These are phyloP conservation scores for Alternaria metachromatica DNA, from an alignment of 2,329 filamentous ascomycete species.

Conservation along the genomic window DNA sequence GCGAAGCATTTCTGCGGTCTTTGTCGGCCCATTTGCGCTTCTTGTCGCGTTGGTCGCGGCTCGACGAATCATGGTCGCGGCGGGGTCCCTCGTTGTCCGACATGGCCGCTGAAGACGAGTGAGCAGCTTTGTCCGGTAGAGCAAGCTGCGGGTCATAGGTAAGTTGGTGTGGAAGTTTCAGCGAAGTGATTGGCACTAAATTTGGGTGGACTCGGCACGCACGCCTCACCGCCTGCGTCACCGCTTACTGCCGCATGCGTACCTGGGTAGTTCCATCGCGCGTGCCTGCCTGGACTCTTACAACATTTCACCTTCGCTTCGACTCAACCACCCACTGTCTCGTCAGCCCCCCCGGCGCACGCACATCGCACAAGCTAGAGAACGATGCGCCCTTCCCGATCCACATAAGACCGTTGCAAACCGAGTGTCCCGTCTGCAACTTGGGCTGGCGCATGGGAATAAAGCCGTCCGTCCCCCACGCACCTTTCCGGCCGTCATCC, in stretches of 20 bases:
- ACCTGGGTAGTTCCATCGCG: background rate
- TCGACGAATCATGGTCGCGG: slow-evolving; percentile 28
- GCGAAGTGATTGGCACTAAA: background rate
- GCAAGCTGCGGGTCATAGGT: slow-evolving; percentile 31
- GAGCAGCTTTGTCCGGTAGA: slow-evolving; percentile 31
- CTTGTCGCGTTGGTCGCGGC: slow-evolving; percentile 37
- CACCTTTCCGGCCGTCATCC: background rate
- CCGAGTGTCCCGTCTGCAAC: slow-evolving; percentile 1
- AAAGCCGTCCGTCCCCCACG: slow-evolving; percentile 7
- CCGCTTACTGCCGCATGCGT: slow-evolving; percentile 14
- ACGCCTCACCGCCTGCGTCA: slow-evolving; percentile 28
- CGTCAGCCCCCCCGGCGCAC: slow-evolving; percentile 19
- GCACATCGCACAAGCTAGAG: slow-evolving; percentile 9
- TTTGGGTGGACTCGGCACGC: slow-evolving; percentile 16
- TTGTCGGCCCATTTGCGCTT: slow-evolving; percentile 43
- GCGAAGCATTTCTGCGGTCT: slow-evolving; percentile 31
- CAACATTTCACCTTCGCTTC: slow-evolving; percentile 4
- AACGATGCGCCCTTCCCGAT: background rate
- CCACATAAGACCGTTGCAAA: background rate
- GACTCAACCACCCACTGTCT: slow-evolving; percentile 18
- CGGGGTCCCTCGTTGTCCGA: slow-evolving; percentile 25
- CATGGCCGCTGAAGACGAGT: slow-evolving; percentile 32
- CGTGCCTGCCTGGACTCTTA: slow-evolving; percentile 5
- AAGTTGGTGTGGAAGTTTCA: background rate
- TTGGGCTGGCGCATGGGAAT: slow-evolving; percentile 15